Base-by-base conservation (phyloP, 2,329 filamentous ascomycete species). In the Chrysoporthe austroafricana region DNA sequence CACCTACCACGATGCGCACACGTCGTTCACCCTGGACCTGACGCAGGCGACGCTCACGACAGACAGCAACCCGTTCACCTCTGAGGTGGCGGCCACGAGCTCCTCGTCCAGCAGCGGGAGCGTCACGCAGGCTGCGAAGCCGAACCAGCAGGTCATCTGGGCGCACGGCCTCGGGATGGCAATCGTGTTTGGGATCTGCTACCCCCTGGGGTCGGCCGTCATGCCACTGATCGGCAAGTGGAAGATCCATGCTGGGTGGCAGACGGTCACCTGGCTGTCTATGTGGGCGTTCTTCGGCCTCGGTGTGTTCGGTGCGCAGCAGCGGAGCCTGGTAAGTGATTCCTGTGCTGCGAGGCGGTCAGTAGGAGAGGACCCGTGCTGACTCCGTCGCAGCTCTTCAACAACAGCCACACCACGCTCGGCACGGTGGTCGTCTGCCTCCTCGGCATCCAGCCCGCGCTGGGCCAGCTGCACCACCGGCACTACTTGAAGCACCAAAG, bases 251-350 rank as follows among this genome's bases (percentile, higher is more conserved):
- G 86, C 81, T 7, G 77, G 77, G 11, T 84, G 85, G 77, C 89
- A 91, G 75, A 71, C 80, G 1, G 66, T 88, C 16, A 79, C 82
- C 56, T 86, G 88, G 73, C 67, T 85, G 18, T 77, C 83, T 50
- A 87, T 90, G 84, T 88, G 88, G 81, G 83, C 79, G 14, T 87
- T 85, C 16, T 87, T 91, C 64, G 87, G 79, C 3, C 72, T 90
- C 16, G 89, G 89, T 21, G 78, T 88, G 43, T 79, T 82, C 52
- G 74, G 81, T 4, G 82, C 85, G 18, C 72, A 77, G 11, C 76
- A 82, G n/a, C 72, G 73, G 0, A 75, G 76, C 54, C 73, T 76
- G 70, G 85, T 87, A 77, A 66, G 67, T 69, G 18, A 18, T 43
- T 8, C 32, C 7, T 5, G 34, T 9, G 26, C 7, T 21, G 32